Percentiles rank a stretch among this genome's conserved stretches.
phyloP scores from a whole-genome alignment of 306 rosid genomes.

The Cucurbita moschata region DNA sequence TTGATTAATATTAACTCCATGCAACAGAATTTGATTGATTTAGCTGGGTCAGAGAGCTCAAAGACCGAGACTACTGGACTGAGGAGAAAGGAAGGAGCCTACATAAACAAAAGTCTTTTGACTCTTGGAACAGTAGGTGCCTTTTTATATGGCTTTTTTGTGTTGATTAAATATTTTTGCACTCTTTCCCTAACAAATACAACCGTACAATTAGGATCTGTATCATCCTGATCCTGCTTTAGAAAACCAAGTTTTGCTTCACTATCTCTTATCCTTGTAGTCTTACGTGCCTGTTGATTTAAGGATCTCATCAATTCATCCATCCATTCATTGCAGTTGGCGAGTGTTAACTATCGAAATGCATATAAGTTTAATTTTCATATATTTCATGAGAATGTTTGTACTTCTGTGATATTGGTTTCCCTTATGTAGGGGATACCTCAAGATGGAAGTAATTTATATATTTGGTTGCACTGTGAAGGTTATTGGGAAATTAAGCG shows the following conservation, averaged over 20 bases:
- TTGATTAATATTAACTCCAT: conserved; percentile 3
- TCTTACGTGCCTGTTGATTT: not conserved
- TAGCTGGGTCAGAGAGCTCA: conserved; percentile 99
- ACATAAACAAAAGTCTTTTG: conserved; percentile 92
- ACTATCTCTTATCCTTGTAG: not conserved
- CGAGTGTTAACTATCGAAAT: not conserved
- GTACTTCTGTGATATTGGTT: not conserved
- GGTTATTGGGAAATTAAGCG: conserved; percentile 96
- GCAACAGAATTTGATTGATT: conserved; percentile 80
- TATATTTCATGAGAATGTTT: not conserved
- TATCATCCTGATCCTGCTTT: not conserved
- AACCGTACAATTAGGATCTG: not conserved
- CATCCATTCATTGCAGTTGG: not conserved
- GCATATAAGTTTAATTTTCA: not conserved
- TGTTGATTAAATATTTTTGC: not conserved
- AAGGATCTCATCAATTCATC: not conserved
- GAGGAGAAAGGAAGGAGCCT: conserved; percentile 96
- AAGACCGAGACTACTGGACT: conserved; percentile 97
- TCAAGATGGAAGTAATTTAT: conserved; percentile 4
- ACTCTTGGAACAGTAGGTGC: conserved; percentile 96
- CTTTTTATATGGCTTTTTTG: not conserved
- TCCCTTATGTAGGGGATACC: conserved; percentile 3
- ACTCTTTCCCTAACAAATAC: not conserved
- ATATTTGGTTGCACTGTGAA: conserved; percentile 40
- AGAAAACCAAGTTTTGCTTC: not conserved